A percentile compares a stretch with the other conserved stretches of the same genome.
Conservation (phyloP, 352 stramenopile species). For the Globisporangium iwayamae region DNA sequence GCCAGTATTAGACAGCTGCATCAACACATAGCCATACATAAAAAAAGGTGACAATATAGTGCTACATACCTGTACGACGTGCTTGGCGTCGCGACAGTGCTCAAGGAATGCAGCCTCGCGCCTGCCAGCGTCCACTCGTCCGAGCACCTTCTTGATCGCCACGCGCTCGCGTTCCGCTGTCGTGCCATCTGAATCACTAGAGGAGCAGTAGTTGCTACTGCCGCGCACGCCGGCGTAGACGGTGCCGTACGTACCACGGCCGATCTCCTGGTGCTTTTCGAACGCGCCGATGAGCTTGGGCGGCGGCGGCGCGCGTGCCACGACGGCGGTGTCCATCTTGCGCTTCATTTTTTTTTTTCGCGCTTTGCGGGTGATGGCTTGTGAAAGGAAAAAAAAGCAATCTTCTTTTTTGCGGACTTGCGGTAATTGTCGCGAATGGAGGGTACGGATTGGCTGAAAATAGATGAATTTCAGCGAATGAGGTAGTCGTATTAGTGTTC, state of each 20-base stretch:
- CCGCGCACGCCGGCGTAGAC: slow-evolving; percentile 63
- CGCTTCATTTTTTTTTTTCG: slow-evolving; percentile 18
- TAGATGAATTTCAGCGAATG: not conserved
- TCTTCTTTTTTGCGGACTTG: too few species aligned
- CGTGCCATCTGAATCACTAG: not conserved
- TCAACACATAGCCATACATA: not conserved
- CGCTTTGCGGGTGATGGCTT: not conserved
- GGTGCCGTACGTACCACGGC: slow-evolving; percentile 73
- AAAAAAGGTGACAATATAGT: not conserved
- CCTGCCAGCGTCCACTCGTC: slow-evolving; percentile 27
- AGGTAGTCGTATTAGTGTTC: too few species aligned
- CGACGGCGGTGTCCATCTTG: slow-evolving; percentile 9
- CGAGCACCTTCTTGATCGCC: slow-evolving; percentile 78
- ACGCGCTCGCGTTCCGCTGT: slow-evolving; percentile 21
- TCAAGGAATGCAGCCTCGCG: slow-evolving; percentile 51
- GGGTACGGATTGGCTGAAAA: slow-evolving; percentile 2
- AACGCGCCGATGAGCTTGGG: slow-evolving; percentile 62
- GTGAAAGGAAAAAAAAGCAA: too few species aligned
- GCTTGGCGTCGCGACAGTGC: slow-evolving; percentile 34
- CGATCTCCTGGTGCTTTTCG: slow-evolving; percentile 72
- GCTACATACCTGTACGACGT: slow-evolving; percentile 54
- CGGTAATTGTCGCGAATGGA: too few species aligned
- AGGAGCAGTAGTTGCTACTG: slow-evolving; percentile 1
- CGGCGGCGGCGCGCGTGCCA: slow-evolving; percentile 16
- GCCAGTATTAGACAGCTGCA: not conserved